These are phyloP conservation scores for Globisporangium nunn DNA, from an alignment of 352 stramenopile species.

Conservation along the genomic window DNA sequence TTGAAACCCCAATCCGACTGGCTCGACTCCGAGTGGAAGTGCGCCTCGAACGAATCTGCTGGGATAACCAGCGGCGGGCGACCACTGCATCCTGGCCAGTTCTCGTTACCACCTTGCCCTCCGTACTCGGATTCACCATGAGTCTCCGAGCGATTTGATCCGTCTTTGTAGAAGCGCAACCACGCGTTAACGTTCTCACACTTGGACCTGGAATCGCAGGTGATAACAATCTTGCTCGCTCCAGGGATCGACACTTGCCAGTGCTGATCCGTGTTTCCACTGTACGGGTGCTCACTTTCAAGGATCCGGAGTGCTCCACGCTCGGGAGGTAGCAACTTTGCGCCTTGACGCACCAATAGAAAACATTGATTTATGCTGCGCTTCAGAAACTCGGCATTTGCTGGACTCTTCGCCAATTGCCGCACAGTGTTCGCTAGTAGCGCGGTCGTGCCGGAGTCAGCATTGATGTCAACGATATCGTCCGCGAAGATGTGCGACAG, in stretches of 20 bases:
- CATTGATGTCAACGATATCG: background rate
- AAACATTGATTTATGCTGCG: conserved; percentile 18
- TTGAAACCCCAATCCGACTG: conserved; percentile 90
- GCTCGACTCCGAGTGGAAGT: conserved; percentile 77
- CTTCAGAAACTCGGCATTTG: conserved; percentile 15
- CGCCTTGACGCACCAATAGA: conserved; percentile 19
- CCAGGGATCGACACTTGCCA: conserved; percentile 65
- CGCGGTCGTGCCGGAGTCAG: background rate
- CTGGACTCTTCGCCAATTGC: conserved; percentile 13
- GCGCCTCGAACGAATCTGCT: conserved; percentile 59
- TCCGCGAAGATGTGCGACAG: conserved; percentile 32
- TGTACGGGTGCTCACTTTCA: conserved; percentile 72
- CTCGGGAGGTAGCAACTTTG: conserved; percentile 23
- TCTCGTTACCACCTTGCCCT: conserved; percentile 56
- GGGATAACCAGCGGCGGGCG: conserved; percentile 68
- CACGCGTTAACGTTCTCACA: conserved; percentile 64
- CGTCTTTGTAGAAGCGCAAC: conserved; percentile 61
- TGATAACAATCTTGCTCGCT: conserved; percentile 51
- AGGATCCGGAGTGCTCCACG: conserved; percentile 42
- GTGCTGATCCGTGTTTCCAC: conserved; percentile 57
- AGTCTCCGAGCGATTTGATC: conserved; percentile 31
- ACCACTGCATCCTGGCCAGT: conserved; percentile 70
- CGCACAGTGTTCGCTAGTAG: conserved; percentile 19
- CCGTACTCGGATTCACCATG: conserved; percentile 55
- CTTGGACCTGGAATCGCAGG: conserved; percentile 67